Percentiles rank a stretch among this genome's conserved stretches.
Evolutionary conservation across 371 early-diverging fungal genomes (phyloP).

Genomic region (Blakeslea trispora): DNA sequence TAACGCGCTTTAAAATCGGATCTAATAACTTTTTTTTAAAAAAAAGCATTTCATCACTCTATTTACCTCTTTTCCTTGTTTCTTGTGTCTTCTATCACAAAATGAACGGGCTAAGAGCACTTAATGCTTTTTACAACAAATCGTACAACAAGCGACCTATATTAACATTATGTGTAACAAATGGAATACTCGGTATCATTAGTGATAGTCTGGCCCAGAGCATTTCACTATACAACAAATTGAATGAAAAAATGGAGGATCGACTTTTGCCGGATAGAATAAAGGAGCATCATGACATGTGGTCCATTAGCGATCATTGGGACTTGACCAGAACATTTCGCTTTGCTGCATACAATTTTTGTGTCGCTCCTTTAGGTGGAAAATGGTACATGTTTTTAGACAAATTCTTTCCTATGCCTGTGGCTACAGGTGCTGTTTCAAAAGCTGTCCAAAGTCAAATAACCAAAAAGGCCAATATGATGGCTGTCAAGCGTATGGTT

Average conservation of each 20-base stretch:
- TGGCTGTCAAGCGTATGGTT: constrained; percentile 49
- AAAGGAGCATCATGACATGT: constrained; percentile 25
- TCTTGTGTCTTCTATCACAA: constrained; percentile 6
- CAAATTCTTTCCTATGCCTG: constrained; percentile 61
- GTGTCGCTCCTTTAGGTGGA: constrained; percentile 73
- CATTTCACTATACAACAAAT: constrained; percentile 39
- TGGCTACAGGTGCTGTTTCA: constrained; percentile 12
- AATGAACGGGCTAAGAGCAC: constrained; percentile 33
- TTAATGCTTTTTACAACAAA: constrained; percentile 45
- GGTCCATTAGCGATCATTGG: constrained; percentile 29
- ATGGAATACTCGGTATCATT: constrained; percentile 67
- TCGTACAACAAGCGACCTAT: constrained; percentile 62
- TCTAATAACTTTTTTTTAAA: not conserved
- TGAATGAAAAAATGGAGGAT: constrained; percentile 15
- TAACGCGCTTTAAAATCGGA: no score
- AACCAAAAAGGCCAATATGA: constrained; percentile 23
- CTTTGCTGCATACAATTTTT: constrained; percentile 73
- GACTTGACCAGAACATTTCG: constrained; percentile 46
- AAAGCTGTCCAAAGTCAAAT: constrained; percentile 20
- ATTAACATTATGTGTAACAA: constrained; percentile 70
- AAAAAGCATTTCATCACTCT: not conserved
- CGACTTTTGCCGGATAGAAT: constrained; percentile 18
- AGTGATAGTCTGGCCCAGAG: constrained; percentile 74
- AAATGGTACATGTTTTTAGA: constrained; percentile 77
- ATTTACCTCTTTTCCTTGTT: not conserved